Evolutionary conservation across 208 protist genomes (phyloP), one percentile per base, ranked within the genome.

Genomic region (Trypanosomatidae sp.): DNA sequence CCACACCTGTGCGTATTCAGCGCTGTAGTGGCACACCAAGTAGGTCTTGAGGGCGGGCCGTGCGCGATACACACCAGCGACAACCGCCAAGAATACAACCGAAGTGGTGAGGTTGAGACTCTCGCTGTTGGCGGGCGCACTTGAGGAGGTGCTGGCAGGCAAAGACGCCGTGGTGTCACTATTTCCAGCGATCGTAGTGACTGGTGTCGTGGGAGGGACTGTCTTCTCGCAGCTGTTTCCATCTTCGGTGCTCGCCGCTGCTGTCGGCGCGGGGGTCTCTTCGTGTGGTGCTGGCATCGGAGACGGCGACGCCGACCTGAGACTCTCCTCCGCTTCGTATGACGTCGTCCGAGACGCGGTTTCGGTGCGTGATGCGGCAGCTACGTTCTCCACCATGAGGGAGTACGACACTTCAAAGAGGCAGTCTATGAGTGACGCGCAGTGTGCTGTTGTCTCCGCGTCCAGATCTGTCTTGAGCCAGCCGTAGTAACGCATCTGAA

Each of bases 81-180:
- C 41, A 10, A 95, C 79, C 2, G 83, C 68, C 15, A 91, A 71
- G 60, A 91, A 88, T 0, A 89, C 81, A 7, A 88, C 71, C 13
- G 66, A 73, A 12, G 59, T 33, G 41, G 68, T 79, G 22, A 74
- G 30, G 46, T 62, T 49, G 50, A 76, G 41, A n/a, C 58, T 62
- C 69, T 62, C n/a, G 66, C 41, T 28, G 44, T 46, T 66, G 66
- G 49, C 41, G 46, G 69, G 53, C 66, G 46, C 52, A 13, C 53
- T 43, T n/a, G 41, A 36, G 36, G 25, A 47, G 33, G 25, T 13
- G 30, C 43, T 68, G 46, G 22, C 50, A 15, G 66, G 60, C 46
- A 28, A 36, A 25, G 44, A 12, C 15, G 12, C 64, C 22, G 25
- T 19, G 28, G 33, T 22, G 56, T 53, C 39, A 28, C 30, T 17